Conservation (phyloP, 1,139 yeast species). For the Diutina siamensis region DNA sequence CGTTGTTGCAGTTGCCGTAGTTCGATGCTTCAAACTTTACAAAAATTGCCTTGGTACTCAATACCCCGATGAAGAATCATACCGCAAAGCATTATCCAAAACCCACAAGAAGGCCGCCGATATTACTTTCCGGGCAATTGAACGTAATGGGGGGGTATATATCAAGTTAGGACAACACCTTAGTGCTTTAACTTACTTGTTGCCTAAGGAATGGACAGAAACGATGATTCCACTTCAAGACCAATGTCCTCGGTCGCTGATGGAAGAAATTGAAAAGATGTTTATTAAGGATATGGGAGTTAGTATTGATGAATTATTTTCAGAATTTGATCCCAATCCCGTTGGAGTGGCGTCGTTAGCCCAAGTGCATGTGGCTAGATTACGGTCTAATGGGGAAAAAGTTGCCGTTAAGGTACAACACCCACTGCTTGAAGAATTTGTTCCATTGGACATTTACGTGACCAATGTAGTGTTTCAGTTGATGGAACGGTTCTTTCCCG, state of each 20-base stretch:
- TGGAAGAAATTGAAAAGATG: constrained; percentile 57
- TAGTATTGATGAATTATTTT: constrained; percentile 54
- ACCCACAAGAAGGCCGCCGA: constrained; percentile 66
- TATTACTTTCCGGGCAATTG: constrained; percentile 69
- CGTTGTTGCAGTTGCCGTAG: constrained; percentile 53
- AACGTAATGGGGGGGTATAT: constrained; percentile 81
- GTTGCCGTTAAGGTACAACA: constrained; percentile 96
- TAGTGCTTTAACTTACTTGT: constrained; percentile 78
- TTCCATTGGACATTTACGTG: constrained; percentile 76
- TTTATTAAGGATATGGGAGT: constrained; percentile 55
- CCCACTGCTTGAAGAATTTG: constrained; percentile 77
- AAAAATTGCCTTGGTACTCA: constrained; percentile 39
- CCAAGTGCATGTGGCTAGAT: constrained; percentile 77
- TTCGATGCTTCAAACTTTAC: constrained; percentile 54
- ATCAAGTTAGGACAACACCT: constrained; percentile 93
- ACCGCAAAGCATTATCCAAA: constrained; percentile 42
- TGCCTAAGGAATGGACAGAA: constrained; percentile 91
- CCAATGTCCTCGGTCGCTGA: constrained; percentile 71
- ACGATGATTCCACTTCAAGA: constrained; percentile 93
- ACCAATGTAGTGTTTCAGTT: constrained; percentile 67
- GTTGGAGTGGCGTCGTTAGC: constrained; percentile 95
- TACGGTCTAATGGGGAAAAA: constrained; percentile 48
- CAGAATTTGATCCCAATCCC: constrained; percentile 58
- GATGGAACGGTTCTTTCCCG: constrained; percentile 77
- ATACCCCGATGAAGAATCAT: constrained; percentile 32